A percentile compares a stretch with the other conserved stretches of the same genome.
phyloP scores from a whole-genome alignment of 768 basidiomycete species.

The Psilocybe subaeruginosa region DNA sequence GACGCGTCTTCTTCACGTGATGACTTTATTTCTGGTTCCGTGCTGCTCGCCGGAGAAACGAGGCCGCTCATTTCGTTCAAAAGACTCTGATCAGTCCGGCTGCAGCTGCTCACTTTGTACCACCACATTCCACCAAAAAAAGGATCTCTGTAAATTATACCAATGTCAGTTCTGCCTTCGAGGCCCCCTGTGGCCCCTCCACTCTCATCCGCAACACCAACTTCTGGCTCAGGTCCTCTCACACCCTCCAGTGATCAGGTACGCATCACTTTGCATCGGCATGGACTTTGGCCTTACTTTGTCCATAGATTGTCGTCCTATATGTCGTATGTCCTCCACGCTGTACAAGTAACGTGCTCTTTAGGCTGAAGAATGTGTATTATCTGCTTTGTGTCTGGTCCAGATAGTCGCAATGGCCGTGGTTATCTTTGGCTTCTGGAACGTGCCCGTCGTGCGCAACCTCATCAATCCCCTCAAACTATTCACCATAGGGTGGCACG shows the following conservation, averaged over 20 bases:
- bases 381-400: constrained; percentile 11
- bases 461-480: constrained; percentile 85
- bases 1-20: constrained; percentile 16
- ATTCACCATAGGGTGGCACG: constrained; percentile 89
- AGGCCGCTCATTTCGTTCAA: constrained; percentile 13
- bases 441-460: constrained; percentile 77
- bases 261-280: constrained; percentile 24
- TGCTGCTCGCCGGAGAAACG: constrained; percentile 16
- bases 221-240: constrained; percentile 42
- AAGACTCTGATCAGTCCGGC: neutral
- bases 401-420: constrained; percentile 87
- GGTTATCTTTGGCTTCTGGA: constrained; percentile 87
- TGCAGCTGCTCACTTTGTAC: constrained; percentile 4
- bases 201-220: constrained; percentile 37
- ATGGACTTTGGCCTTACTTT: neutral
- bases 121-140: constrained; percentile 1
- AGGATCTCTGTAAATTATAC: constrained; percentile 5
- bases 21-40: constrained; percentile 3
- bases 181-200: constrained; percentile 50
- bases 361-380: constrained; percentile 2
- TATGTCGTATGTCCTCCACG: constrained; percentile 17
- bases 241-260: constrained; percentile 77
- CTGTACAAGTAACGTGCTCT: constrained; percentile 1
- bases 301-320: constrained; percentile 21
- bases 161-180: constrained; percentile 22